Evolutionary conservation across 164 flowering plant genomes (phyloP).

Genomic region (Saururus chinensis): DNA sequence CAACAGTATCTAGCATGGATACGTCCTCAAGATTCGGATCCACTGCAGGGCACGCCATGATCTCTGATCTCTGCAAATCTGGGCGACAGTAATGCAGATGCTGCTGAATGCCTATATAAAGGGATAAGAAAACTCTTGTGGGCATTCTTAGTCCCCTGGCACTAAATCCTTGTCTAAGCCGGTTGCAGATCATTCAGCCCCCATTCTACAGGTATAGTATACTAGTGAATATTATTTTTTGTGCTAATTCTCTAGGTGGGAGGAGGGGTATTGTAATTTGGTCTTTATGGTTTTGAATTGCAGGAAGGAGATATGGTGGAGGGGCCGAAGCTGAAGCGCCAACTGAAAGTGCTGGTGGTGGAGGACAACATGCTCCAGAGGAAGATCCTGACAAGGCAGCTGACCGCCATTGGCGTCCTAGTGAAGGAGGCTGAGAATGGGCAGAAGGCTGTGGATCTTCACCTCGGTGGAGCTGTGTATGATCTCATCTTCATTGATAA

Average conservation of each 20-base stretch:
- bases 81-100: no score
- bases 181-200: no score
- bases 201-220: no score
- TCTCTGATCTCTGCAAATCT: no score
- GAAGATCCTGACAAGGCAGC: not conserved
- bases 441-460: not conserved
- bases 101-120: no score
- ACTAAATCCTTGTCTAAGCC: no score
- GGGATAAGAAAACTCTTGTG: no score
- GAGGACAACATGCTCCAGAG: not conserved
- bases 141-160: no score
- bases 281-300: not conserved
- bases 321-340: not conserved
- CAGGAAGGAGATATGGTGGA: not conserved
- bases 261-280: not conserved
- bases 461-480: not conserved
- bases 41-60: no score
- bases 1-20: not conserved
- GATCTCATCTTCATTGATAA: conserved; percentile 2
- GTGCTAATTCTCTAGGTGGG: no score
- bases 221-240: no score
- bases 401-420: not conserved
- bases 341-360: not conserved
- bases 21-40: no score
- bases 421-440: not conserved